Base-by-base conservation (phyloP, 2,329 filamentous ascomycete genomes). In the Xylaria arbuscula region DNA sequence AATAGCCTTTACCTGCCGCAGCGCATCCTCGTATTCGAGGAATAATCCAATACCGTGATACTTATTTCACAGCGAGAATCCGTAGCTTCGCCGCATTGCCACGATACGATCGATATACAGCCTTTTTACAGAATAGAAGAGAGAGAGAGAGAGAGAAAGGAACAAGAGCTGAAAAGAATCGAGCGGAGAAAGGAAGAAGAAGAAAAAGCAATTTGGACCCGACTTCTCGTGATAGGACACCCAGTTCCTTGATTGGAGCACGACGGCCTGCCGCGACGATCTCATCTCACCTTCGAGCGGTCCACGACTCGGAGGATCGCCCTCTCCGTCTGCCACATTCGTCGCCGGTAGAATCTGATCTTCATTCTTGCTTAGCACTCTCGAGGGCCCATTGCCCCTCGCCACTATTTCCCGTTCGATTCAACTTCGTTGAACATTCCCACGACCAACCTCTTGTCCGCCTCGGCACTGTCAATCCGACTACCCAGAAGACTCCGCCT, bases 31-130 rank as follows among this genome's bases (percentile, higher is more conserved):
- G 17, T 45, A 17, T 10, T 24, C 36, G 19, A 64, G 22, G 22
- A 38, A 57, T 59, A 36, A 62, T 28, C 58, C 55, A 38, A 53
- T 32, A 57, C 17, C 17, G 6, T 50, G 45, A 61, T 50, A 61
- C 40, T 48, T 53, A 19, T 28, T 51, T 36, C 17, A 10, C 19
- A 60, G 28, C 48, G 5, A 48, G 2, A 58, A n/a, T 11, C 19
- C 38, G 28, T 50, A 55, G 32, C 55, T 42, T 55, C 19, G 45
- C 28, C 50, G 22, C 45, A 40, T 62, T 56, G 22, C 48, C 15
- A 38, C 34, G 15, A 24, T 57, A 51, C 51, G 32, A 51, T 32
- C 38, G 40, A 45, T 45, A 17, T 47, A 22, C 17, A 32, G 22
- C 34, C 34, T 42, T 32, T 8, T 9, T 32, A 45, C 17, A 7